Conservation (phyloP, 2,329 filamentous ascomycete genomes). For the Penicillium expansum region DNA sequence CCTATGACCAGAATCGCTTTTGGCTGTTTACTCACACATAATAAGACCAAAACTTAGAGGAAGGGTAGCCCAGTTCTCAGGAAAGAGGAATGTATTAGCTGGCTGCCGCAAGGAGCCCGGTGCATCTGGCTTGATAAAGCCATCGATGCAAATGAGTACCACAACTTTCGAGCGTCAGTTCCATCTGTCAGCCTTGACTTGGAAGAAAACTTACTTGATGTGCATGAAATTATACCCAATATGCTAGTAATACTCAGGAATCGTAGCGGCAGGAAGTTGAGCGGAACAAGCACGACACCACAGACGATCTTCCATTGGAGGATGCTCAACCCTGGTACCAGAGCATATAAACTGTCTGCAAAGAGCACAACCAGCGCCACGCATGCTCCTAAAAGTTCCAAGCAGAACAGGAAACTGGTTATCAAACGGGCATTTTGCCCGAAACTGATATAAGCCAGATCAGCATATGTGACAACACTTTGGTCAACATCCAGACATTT, state of each 20-base stretch:
- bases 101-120: conserved; percentile 84
- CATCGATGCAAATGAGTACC: conserved; percentile 78
- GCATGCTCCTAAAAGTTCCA: conserved; percentile 83
- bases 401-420: conserved; percentile 79
- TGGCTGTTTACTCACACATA: conserved; percentile 57
- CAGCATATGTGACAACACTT: conserved; percentile 88
- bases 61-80: conserved; percentile 79
- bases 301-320: conserved; percentile 83
- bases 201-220: conserved; percentile 66
- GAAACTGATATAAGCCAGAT: conserved; percentile 87
- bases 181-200: not conserved
- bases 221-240: conserved; percentile 84
- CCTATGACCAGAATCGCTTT: not conserved
- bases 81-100: conserved; percentile 76
- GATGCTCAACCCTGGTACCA: conserved; percentile 69
- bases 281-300: conserved; percentile 70
- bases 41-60: conserved; percentile 86
- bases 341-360: conserved; percentile 76
- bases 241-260: conserved; percentile 87
- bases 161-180: conserved; percentile 60
- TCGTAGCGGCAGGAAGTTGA: conserved; percentile 81
- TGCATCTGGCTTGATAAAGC: conserved; percentile 72
- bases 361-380: conserved; percentile 92
- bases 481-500: conserved; percentile 85
- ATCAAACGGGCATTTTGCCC: conserved; percentile 75